Evolutionary conservation across 768 basidiomycete species (phyloP), one percentile per base, ranked within the genome.

Genomic region (Pisolithus tinctorius): DNA sequence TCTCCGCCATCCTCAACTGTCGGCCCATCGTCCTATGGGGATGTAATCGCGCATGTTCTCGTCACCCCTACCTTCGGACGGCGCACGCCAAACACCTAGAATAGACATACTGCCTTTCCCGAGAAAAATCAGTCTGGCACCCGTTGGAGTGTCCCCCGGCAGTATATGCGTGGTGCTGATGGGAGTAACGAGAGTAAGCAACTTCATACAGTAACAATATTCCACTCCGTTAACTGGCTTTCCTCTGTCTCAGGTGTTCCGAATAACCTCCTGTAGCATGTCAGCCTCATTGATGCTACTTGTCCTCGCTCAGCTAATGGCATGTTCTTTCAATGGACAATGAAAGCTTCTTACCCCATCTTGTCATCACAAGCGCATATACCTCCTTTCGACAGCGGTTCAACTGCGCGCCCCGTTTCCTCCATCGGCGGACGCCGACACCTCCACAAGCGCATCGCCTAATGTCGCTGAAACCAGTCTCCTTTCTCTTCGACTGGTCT

Each of bases 401-500:
- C 90, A 92, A 64, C 74, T 93, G 44, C 84, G 89, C 38, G 81
- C 83, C 26, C 83, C 84, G 10, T 90, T 93, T 64, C 90, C 90
- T 2, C 79, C 81, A 1, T 64, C 75, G 16, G 60, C 16, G 57
- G 55, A 59, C 38, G 56, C 36, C 51, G 53, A 40, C 17, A 60
- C 37, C 50, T 53, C 52, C 17, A 16, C 45, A 47, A 55, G 51
- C 5, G 54, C 27, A 20, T 52, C 38, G 8, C 48, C 45, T 11
- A 53, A 53, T 1, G 49, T 52, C 10, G 53, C 53, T 14, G 57
- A 59, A 14, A 51, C 67, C 20, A 86, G 85, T 58, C 69, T 90
- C 25, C 88, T 91, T 60, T 68, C 80, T 14, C 34, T 91, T 90
- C 60, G 87, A 91, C 63, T 80, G 79, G 72, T 71, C 82, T 17